Evolutionary conservation across 2,329 filamentous ascomycete genomes (phyloP).

Genomic region (Lasiodiplodia sp.): DNA sequence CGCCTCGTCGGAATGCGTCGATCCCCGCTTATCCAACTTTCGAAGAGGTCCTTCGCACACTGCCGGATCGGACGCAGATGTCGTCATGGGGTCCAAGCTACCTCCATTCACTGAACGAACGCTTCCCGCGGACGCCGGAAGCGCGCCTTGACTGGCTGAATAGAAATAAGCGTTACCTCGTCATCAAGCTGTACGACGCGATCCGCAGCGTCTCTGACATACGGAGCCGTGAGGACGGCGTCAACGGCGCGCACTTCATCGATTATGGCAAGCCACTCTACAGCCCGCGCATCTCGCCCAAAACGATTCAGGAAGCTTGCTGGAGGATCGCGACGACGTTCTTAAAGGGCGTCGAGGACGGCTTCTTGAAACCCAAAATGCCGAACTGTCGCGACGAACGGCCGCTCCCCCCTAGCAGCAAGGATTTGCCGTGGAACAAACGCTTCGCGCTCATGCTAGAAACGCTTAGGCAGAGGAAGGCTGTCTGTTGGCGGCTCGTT

Average conservation of each 20-base stretch:
- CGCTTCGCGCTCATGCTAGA: not conserved
- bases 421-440: no score
- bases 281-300: not conserved
- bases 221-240: not conserved
- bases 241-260: not conserved
- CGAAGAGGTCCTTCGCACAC: no score
- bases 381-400: no score
- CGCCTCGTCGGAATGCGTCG: no score
- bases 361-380: not conserved
- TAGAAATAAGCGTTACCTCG: not conserved
- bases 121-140: not conserved
- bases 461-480: not conserved
- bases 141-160: not conserved
- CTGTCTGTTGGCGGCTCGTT: not conserved
- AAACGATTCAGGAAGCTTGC: not conserved
- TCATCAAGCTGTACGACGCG: not conserved
- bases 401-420: no score
- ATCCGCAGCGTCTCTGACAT: not conserved
- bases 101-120: no score
- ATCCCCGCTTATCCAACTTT: no score
- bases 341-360: not conserved
- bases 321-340: not conserved
- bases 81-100: no score
- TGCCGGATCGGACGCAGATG: no score
- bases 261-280: no score